phyloP scores from a whole-genome alignment of 2,329 filamentous ascomycete genomes.

The Aplosporella prunicola region DNA sequence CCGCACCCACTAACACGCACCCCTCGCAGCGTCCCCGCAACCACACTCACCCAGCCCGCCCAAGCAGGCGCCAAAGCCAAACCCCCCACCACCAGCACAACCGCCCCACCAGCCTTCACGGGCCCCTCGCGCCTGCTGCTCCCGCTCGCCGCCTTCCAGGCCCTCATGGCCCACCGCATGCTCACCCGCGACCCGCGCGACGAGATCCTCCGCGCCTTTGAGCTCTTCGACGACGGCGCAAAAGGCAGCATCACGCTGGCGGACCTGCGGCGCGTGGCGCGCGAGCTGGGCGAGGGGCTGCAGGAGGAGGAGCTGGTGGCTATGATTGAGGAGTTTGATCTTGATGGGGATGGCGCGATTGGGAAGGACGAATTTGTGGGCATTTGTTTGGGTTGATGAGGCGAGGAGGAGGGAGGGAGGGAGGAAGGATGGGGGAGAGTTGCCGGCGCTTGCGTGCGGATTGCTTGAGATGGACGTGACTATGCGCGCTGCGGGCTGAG shows the following conservation, averaged over 20 bases:
- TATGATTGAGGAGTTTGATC: slow-evolving; percentile 98
- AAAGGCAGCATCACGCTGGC: slow-evolving; percentile 86
- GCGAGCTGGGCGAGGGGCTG: slow-evolving; percentile 84
- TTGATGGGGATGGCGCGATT: slow-evolving; percentile 79
- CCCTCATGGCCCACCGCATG: slow-evolving; percentile 68
- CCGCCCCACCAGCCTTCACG: slow-evolving; percentile 22
- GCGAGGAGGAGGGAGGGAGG: background rate
- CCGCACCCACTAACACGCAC: slow-evolving; percentile 23
- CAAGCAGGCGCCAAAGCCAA: slow-evolving; percentile 36
- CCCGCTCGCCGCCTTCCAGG: slow-evolving; percentile 62
- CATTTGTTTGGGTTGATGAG: slow-evolving; percentile 46
- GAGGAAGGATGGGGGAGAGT: background rate
- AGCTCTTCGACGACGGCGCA: slow-evolving; percentile 84
- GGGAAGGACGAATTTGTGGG: slow-evolving; percentile 54
- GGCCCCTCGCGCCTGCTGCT: slow-evolving; percentile 57
- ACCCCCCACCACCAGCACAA: background rate
- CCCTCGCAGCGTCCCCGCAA: slow-evolving; percentile 16
- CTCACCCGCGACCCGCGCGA: slow-evolving; percentile 75
- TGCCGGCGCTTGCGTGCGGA: too few relatives aligned
- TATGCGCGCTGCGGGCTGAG: too few relatives aligned
- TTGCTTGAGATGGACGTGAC: too few relatives aligned
- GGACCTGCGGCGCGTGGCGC: slow-evolving; percentile 76
- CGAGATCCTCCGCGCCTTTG: slow-evolving; percentile 84
- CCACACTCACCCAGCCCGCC: slow-evolving; percentile 38
- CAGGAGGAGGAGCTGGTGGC: slow-evolving; percentile 86